A percentile compares a stretch with the other conserved stretches of the same genome.
Conservation (phyloP, 1,139 yeast genomes). For the Hyphopichia khmerensis region DNA sequence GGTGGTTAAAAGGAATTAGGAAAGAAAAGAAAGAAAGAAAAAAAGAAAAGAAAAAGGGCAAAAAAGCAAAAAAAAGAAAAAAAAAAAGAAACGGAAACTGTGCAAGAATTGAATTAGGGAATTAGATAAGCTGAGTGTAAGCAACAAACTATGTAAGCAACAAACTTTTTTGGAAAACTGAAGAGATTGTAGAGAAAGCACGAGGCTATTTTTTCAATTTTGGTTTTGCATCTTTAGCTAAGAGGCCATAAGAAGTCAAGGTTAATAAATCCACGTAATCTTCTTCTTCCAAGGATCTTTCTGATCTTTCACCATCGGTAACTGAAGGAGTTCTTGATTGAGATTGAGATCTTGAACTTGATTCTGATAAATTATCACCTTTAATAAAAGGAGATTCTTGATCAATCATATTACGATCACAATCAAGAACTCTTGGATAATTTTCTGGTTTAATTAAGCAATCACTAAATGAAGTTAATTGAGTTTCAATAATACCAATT, state of each 20-base stretch:
- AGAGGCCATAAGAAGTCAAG: neutral
- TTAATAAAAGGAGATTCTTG: neutral
- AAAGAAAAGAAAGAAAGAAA: no score
- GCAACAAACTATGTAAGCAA: no score
- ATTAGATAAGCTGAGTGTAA: no score
- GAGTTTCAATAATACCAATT: conserved; percentile 26
- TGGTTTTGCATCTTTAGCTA: conserved; percentile 3
- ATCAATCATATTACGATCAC: neutral
- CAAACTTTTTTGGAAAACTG: no score
- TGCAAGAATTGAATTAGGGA: no score
- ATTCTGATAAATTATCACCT: neutral
- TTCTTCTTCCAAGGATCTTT: neutral
- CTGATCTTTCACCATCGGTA: neutral
- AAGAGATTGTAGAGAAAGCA: no score
- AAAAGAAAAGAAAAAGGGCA: no score
- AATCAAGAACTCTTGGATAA: conserved; percentile 22
- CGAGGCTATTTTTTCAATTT: neutral
- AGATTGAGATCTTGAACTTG: no score
- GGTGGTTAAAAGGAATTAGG: no score
- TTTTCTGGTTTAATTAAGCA: conserved; percentile 27
- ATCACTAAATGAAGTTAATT: conserved; percentile 24
- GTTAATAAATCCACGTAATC: conserved; percentile 2
- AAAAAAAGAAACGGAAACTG: no score
- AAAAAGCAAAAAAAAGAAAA: no score
- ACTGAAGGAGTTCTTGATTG: neutral